Conservation (phyloP, 2,329 filamentous ascomycete genomes). For the Didymella sp. region DNA sequence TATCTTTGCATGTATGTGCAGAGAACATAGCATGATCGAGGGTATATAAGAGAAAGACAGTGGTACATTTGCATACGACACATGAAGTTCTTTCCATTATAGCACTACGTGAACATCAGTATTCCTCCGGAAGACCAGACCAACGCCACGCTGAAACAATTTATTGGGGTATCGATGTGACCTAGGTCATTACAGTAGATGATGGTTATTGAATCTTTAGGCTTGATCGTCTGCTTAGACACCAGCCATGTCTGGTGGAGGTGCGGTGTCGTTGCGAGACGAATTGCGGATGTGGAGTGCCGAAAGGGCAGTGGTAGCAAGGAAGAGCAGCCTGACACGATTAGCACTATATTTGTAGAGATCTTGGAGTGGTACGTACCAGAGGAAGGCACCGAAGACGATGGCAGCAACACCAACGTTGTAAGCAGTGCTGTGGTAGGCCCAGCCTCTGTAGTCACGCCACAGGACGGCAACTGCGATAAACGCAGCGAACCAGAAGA, state of each 20-base stretch:
- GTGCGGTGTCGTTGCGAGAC: conserved; percentile 39
- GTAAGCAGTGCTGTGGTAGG: conserved; percentile 58
- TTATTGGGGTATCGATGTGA: neutral
- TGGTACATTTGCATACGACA: neutral
- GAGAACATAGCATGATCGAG: no score
- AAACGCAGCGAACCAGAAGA: conserved; percentile 92
- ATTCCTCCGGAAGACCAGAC: neutral
- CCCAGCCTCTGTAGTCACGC: conserved; percentile 57
- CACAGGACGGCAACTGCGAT: conserved; percentile 75
- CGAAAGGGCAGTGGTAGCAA: conserved; percentile 58
- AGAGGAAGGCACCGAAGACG: conserved; percentile 73
- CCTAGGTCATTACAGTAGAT: neutral
- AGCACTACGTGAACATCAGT: neutral
- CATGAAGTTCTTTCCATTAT: neutral
- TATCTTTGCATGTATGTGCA: no score
- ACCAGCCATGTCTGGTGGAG: conserved; percentile 49
- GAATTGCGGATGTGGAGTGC: conserved; percentile 56
- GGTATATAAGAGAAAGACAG: neutral
- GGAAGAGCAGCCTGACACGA: conserved; percentile 57
- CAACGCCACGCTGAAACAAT: conserved; percentile 18
- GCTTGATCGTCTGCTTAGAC: conserved; percentile 34
- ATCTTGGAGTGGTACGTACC: conserved; percentile 59
- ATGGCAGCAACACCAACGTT: conserved; percentile 67
- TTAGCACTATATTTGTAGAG: conserved; percentile 28
- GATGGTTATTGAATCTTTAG: no score